Evolutionary conservation across 148 eudicot species (phyloP), one percentile per base, ranked within the genome.

Genomic region (Persicaria maculosa): DNA sequence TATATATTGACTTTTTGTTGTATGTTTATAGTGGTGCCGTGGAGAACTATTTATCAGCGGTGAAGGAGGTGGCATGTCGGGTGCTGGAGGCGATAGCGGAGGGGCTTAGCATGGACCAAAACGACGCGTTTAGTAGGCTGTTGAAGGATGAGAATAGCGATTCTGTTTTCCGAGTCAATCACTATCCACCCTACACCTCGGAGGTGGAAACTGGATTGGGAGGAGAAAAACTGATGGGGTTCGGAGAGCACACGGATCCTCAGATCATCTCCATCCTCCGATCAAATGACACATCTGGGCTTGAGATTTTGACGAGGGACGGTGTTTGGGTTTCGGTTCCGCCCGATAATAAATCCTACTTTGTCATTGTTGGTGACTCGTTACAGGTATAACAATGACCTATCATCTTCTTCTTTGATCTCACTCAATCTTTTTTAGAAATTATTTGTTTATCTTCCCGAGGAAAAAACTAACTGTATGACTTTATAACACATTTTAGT

Each of bases 221-320:
- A 36, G 85, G 83, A 1, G 50, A 25, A 7, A 82, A 71, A 71
- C 25, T 80, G 79, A 74, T 90, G 4, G 95, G 95, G 0, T 90
- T 90, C 61, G 95, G 95, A 9, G 95, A 88, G 72, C 95, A 90
- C 72, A 90, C 95, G 3, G 95, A 90, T 75, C 95, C 95, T 6
- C 96, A 90, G 44, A 83, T 90, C 0, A 79, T 90, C 17, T 90
- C 96, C 7, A 83, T 86, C 3, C 74, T 84, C 2, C 65, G 91
- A 43, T 91, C 96, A 4, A 91, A 91, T 75, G 82, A 80, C 74
- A 82, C 79, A 5, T 68, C 84, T 0, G 89, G 87, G 14, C 83
- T 84, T 12, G 84, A 86, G 79, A 84, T 86, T 9, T 80, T 76
- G 4, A 80, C 80, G 11, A 73, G 6, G 50, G 84, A 86, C 20